Percentiles rank a stretch among this genome's conserved stretches.
Conservation (phyloP, 139 green algal genomes). For the Diplosphaera chodatii region DNA sequence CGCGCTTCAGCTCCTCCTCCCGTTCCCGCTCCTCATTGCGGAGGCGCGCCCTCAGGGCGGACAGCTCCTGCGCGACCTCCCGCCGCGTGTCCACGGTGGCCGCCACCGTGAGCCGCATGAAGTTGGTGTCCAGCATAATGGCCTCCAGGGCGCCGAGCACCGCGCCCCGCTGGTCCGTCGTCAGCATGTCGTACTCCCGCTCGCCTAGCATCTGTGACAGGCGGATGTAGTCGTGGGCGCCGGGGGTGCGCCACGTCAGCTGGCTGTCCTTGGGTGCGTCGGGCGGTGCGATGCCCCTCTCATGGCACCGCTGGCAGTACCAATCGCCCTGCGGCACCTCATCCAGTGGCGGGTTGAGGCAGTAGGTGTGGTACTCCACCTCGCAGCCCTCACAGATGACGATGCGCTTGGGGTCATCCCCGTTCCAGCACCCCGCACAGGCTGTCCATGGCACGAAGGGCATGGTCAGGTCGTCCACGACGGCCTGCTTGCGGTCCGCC, state of each 20-base stretch:
- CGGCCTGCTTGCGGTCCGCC: not conserved
- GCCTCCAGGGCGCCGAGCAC: constrained; percentile 1
- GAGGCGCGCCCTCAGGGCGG: constrained; percentile 2
- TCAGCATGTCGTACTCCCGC: not conserved
- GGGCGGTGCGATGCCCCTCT: not conserved
- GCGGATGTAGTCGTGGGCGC: not conserved
- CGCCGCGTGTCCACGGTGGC: not conserved
- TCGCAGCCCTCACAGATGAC: constrained; percentile 66
- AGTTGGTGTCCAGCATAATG: not conserved
- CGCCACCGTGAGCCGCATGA: not conserved
- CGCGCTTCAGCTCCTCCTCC: not conserved
- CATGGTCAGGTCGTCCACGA: constrained; percentile 28
- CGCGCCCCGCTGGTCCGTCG: not conserved
- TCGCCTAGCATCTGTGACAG: not conserved
- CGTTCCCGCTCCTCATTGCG: not conserved
- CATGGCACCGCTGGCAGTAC: constrained; percentile 51
- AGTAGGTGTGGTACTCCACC: constrained; percentile 68
- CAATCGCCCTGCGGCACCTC: constrained; percentile 38
- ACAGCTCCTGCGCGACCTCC: constrained; percentile 7
- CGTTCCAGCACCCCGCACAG: constrained; percentile 57
- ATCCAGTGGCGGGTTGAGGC: constrained; percentile 58
- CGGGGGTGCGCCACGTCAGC: not conserved
- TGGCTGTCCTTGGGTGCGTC: too few relatives aligned
- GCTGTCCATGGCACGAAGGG: constrained; percentile 25
- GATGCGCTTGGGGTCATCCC: constrained; percentile 47